Evolutionary conservation across 106 monocot genomes (phyloP), one percentile per base, ranked within the genome.

Genomic region (Platanthera zijinensis): DNA sequence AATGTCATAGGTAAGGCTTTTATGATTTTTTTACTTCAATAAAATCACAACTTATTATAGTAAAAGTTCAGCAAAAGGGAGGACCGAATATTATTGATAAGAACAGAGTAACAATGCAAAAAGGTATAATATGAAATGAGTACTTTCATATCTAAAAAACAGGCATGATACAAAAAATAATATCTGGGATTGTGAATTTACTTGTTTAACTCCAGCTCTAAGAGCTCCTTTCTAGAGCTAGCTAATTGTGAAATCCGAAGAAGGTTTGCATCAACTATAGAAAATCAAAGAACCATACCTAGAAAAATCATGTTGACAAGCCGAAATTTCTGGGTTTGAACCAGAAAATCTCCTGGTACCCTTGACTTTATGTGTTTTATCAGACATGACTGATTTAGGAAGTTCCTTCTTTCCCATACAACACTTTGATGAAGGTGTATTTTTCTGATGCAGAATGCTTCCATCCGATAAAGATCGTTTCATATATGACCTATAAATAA

Each of bases 401-500:
- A 72, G 46, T 72, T 71, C 50, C 57, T 78, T 80, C 11, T 81
- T 79, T 10, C 74, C 84, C 52, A 68, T 54, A 79, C 53, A 67
- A 78, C 52, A 48, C 18, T 64, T 63, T 32, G 85, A 80, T 74
- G 61, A 48, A 47, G 77, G 63, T 49, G 83, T 54, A 52, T 73
- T 79, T 74, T 75, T 80, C 75, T 85, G 82, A 54, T 73, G 50
- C 17, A 87, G 75, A 82, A 92, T 85, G 76, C 76, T 89, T 69
- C 89, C 92, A 89, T 85, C 94, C 57, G 97, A 99, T 50, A 88
- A 72, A 30, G 89, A 88, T 78, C 97, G 84, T 88, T 88, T 91
- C 57, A 95, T 84, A 81, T 85, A 78, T 82, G 84, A 85, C 81
- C 97, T 99, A 80, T 80, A 59, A 83, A 80, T 48, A 78, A 50